Evolutionary conservation across 257 asterid species (phyloP), one percentile per base, ranked within the genome.

Genomic region (Solanum clarkiae): DNA sequence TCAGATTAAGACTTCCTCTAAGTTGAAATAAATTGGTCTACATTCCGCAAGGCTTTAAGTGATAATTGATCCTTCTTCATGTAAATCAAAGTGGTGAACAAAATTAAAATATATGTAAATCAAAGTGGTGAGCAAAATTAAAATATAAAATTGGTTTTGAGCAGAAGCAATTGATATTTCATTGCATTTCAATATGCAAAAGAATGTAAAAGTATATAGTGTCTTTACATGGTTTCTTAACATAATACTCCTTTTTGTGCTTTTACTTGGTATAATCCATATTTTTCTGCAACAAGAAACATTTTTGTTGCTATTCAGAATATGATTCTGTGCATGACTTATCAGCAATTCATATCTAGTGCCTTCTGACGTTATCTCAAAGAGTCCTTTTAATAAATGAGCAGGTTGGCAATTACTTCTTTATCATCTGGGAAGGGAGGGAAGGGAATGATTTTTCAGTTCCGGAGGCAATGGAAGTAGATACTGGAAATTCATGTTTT

Each of bases 391-490:
- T 72, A 87, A 82, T 84, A 86, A 84, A 66, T 84, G 70, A 22
- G 56, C 72, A 86, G 85, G 75, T 56, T 6, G 75, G 71, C 54
- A 49, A 53, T 85, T 84, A 80, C 74, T 59, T 60, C 10, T 32
- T 79, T 45, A 53, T 79, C 29, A 49, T 69, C 26, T 1, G 11
- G 63, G 65, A 86, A 88, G 93, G 97, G 93, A 86, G 11, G 63
- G 65, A 86, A 88, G 93, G 97, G 93, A 86, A 92, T 93, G 93
- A 71, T 92, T 89, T 85, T 89, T 86, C 86, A 47, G 82, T 81
- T 84, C 56, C 54, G 75, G 85, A 65, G 86, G 75, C 84, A 18
- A 93, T 88, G 95, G 94, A 94, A 83, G 89, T 86, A 85, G 85
- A 88, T 55, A 89, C 83, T 75, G 88, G 88, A 89, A 90, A 83